A percentile compares a stretch with the other conserved stretches of the same genome.
phyloP scores from a whole-genome alignment of 257 asterid genomes.

The Fraxinus cuspidata region DNA sequence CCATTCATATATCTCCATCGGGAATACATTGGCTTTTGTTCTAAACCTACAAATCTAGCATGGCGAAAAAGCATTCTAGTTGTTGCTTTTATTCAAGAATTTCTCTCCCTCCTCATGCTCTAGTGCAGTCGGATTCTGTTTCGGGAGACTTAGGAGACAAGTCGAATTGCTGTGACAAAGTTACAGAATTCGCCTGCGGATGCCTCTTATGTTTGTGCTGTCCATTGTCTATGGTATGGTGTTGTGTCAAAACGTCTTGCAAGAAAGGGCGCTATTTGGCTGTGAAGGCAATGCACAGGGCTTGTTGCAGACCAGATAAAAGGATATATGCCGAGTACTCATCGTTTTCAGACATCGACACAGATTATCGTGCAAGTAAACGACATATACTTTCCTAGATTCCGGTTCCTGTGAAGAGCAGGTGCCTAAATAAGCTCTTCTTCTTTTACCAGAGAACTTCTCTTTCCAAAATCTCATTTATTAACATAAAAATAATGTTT shows the following conservation, averaged over 20 bases:
- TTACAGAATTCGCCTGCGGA: slow-evolving; percentile 27
- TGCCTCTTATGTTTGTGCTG: slow-evolving; percentile 32
- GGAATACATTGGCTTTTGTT: background rate
- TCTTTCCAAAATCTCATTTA: background rate
- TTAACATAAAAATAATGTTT: background rate
- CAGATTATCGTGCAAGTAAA: slow-evolving; percentile 6
- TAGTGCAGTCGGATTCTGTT: background rate
- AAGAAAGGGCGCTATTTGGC: slow-evolving; percentile 22
- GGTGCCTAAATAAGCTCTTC: background rate
- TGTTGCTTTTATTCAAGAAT: background rate
- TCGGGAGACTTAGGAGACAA: slow-evolving; percentile 1
- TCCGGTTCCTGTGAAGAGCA: background rate
- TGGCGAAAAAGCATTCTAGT: slow-evolving; percentile 9
- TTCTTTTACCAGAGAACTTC: background rate
- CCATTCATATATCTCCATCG: no score
- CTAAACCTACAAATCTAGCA: background rate
- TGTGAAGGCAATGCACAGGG: slow-evolving; percentile 6
- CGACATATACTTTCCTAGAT: background rate
- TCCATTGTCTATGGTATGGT: slow-evolving; percentile 26
- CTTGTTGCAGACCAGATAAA: slow-evolving; percentile 13
- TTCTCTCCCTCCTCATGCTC: background rate
- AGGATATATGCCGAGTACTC: slow-evolving; percentile 25
- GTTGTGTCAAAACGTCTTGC: slow-evolving; percentile 29
- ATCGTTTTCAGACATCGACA: slow-evolving; percentile 33
- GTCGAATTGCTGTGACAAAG: background rate